phyloP scores from a whole-genome alignment of 1,284 basidiomycete species.

The Rhodotorula sp. region DNA sequence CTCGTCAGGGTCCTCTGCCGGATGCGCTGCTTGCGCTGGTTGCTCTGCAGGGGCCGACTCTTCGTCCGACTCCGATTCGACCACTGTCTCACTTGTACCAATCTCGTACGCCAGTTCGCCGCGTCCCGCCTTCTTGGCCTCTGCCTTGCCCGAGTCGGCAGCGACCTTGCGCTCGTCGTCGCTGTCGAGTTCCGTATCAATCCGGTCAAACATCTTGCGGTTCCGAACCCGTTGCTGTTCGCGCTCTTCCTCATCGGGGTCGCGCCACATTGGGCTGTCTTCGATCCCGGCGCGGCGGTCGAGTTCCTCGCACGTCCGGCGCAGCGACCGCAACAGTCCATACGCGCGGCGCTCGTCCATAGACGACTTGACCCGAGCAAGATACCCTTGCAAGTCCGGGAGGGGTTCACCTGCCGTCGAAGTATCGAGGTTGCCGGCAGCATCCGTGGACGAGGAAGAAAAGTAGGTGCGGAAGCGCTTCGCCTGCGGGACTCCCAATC shows the following conservation, averaged over 20 bases:
- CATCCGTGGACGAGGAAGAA: not conserved
- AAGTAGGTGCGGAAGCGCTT: conserved; percentile 7
- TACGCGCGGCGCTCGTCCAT: conserved; percentile 32
- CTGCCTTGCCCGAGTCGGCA: conserved; percentile 5
- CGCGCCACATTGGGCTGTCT: conserved; percentile 38
- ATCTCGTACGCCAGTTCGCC: conserved; percentile 27
- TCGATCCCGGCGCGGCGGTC: conserved; percentile 36
- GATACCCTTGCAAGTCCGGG: conserved; percentile 19
- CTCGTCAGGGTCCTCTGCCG: conserved; percentile 3
- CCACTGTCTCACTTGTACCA: conserved; percentile 29
- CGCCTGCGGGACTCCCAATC: conserved; percentile 27
- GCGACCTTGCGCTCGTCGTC: conserved; percentile 17
- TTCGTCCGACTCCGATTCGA: conserved; percentile 23
- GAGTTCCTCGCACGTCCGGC: conserved; percentile 41
- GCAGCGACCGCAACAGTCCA: conserved; percentile 32
- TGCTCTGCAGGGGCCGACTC: conserved; percentile 10
- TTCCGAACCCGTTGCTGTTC: conserved; percentile 11
- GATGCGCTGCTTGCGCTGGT: not conserved
- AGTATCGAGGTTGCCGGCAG: not conserved
- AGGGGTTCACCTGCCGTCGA: conserved; percentile 7
- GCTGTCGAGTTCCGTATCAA: conserved; percentile 25
- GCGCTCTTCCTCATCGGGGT: conserved; percentile 39
- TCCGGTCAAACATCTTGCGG: conserved; percentile 14
- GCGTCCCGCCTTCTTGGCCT: conserved; percentile 9
- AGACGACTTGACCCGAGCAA: conserved; percentile 16